Base-by-base conservation (phyloP, 345 rosid genomes). In the Aquilaria sinensis region DNA sequence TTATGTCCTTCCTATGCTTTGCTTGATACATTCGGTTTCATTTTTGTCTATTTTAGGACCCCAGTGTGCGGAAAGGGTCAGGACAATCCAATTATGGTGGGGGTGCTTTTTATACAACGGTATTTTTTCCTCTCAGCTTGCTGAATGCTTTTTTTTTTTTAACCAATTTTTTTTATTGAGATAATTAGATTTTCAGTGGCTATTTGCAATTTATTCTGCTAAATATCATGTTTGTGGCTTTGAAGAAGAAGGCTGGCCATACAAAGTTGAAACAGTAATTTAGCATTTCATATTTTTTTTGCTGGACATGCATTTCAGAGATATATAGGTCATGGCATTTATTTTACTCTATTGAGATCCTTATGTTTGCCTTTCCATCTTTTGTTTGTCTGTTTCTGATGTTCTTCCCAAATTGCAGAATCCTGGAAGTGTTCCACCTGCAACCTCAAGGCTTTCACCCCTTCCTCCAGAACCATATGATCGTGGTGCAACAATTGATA, bases 381-480 rank as follows among this genome's bases (percentile, higher is more conserved):
- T 55, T 12, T 64, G 66, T 55, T 63, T 46, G 33, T 45, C 50
- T 58, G 23, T 65, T 63, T 53, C 64, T 12, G 61, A 29, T 47
- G 13, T 53, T 9, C 10, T 57, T 60, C 30, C 29, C 31, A 51
- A 63, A 58, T 76, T 74, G 75, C 57, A 95, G 99, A 87, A 83
- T 78, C 87, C 83, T 46, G 83, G 77, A 78, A 81, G 74, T 65
- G 96, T 83, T 55, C 87, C 89, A 46, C 75, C 96, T 61, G 91
- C 93, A 68, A 76, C 81, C 56, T 80, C 92, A 56, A 81, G 74
- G 80, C 94, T 85, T 69, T 78, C 96, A 37, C 94, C 98, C 29
- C 96, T 95, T 77, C 96, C 98, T 71, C 94, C 85, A 16, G 99
- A 95, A 70, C 96, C 89, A 15, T 82, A 88, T 74, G 99, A 88